phyloP scores from a whole-genome alignment of 1,284 basidiomycete genomes.

The Moniliella sp. region DNA sequence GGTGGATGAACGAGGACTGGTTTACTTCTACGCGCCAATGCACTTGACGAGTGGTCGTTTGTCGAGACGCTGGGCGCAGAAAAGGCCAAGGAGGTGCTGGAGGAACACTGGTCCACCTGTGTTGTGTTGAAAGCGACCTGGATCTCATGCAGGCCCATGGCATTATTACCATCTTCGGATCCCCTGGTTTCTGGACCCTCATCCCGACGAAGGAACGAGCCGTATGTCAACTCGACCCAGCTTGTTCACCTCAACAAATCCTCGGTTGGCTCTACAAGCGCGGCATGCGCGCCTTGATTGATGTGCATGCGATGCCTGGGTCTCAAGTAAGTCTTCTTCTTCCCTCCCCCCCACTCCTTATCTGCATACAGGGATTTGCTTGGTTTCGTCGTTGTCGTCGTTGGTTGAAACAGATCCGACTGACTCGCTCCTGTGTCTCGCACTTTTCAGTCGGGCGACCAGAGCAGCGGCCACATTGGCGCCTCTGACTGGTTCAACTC shows the following conservation, averaged over 20 bases:
- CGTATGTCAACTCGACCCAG: conserved; percentile 14
- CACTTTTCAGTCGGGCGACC: conserved; percentile 32
- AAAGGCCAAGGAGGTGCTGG: conserved; percentile 9
- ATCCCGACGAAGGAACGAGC: conserved; percentile 17
- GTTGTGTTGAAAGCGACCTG: conserved; percentile 34
- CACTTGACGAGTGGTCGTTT: conserved; percentile 33
- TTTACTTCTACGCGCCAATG: conserved; percentile 7
- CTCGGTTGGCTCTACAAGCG: conserved; percentile 29
- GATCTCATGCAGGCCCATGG: conserved; percentile 22
- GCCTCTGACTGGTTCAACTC: conserved; percentile 12
- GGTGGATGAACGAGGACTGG: conserved; percentile 37
- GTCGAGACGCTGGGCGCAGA: conserved; percentile 18
- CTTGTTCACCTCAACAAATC: conserved; percentile 14
- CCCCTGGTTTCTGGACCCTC: conserved; percentile 33
- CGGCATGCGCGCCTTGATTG: conserved; percentile 35
- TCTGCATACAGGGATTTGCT: too few relatives aligned
- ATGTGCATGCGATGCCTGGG: conserved; percentile 36
- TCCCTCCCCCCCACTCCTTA: too few relatives aligned
- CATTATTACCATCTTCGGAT: conserved; percentile 34
- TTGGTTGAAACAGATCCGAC: too few relatives aligned
- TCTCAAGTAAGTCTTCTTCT: too few relatives aligned
- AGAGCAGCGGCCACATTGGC: conserved; percentile 26
- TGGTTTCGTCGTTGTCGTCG: too few relatives aligned
- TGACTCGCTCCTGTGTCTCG: too few relatives aligned
- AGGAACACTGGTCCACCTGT: conserved; percentile 33